Conservation (phyloP, 768 basidiomycete species). For the Boletus eberwhitei region DNA sequence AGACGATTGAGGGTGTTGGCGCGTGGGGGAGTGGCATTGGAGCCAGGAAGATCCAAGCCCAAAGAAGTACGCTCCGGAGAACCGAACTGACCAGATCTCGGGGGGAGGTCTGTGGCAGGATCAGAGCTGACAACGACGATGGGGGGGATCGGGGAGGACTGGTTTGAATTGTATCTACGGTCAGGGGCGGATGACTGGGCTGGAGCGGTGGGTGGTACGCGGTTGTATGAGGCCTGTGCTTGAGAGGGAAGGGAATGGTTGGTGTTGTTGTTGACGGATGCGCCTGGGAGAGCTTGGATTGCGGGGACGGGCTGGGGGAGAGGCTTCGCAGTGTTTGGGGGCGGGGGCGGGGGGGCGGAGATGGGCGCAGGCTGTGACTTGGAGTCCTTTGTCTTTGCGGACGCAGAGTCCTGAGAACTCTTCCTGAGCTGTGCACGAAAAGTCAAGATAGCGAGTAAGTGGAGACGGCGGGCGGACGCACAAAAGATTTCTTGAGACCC, state of each 20-base stretch:
- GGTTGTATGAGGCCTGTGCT: slow-evolving; percentile 38
- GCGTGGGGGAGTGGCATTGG: slow-evolving; percentile 58
- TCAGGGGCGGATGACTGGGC: slow-evolving; percentile 45
- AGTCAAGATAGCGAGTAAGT: slow-evolving; percentile 22
- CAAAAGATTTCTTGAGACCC: slow-evolving; percentile 80
- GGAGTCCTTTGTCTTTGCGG: slow-evolving; percentile 66
- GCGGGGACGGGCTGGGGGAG: slow-evolving; percentile 51
- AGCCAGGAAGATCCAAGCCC: slow-evolving; percentile 43
- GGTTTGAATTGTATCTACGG: slow-evolving; percentile 48
- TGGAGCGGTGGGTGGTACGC: slow-evolving; percentile 41
- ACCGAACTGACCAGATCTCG: slow-evolving; percentile 40
- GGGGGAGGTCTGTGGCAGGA: slow-evolving; percentile 44
- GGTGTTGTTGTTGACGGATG: slow-evolving; percentile 33
- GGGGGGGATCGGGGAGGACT: slow-evolving; percentile 61
- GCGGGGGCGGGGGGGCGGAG: slow-evolving; percentile 53
- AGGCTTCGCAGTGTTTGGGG: slow-evolving; percentile 63
- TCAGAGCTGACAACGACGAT: slow-evolving; percentile 87
- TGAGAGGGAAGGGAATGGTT: slow-evolving; percentile 43
- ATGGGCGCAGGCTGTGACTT: slow-evolving; percentile 43
- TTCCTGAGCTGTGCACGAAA: slow-evolving; percentile 55
- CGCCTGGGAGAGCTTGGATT: slow-evolving; percentile 34
- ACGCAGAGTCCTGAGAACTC: slow-evolving; percentile 60
- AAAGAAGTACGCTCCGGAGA: slow-evolving; percentile 49
- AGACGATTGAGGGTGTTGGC: slow-evolving; percentile 69
- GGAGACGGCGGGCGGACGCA: slow-evolving; percentile 34